Percentiles rank a stretch among this genome's conserved stretches.
phyloP scores from a whole-genome alignment of 192 early-diverging fungal genomes.

The Gigaspora rosea region DNA sequence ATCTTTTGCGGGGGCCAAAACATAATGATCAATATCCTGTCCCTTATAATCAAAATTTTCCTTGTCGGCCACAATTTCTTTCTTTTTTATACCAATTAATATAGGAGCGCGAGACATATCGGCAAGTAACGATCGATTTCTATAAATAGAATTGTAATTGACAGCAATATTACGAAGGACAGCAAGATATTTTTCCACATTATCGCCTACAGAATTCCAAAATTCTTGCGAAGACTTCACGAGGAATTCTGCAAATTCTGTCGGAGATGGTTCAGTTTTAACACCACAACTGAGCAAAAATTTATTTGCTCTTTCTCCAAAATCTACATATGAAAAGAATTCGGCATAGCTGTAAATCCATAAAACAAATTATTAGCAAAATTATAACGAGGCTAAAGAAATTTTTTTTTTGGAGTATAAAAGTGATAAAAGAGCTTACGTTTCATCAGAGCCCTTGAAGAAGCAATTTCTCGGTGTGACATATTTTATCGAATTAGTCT shows the following conservation, averaged over 20 bases:
- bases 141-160: slow-evolving; percentile 53
- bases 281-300: slow-evolving; percentile 87
- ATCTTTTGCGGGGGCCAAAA: slow-evolving; percentile 65
- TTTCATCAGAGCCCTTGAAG: background rate
- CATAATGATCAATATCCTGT: slow-evolving; percentile 62
- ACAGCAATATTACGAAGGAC: slow-evolving; percentile 74
- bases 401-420: slow-evolving; percentile 43
- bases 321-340: slow-evolving; percentile 66
- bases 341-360: slow-evolving; percentile 48
- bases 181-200: slow-evolving; percentile 64
- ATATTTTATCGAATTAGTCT: background rate
- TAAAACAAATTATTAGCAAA: too few species aligned
- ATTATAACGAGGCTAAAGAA: slow-evolving; percentile 45
- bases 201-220: slow-evolving; percentile 48
- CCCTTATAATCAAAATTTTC: slow-evolving; percentile 49
- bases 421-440: slow-evolving; percentile 33
- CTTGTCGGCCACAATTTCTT: slow-evolving; percentile 49
- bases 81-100: slow-evolving; percentile 73
- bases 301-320: slow-evolving; percentile 68
- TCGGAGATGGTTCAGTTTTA: slow-evolving; percentile 72
- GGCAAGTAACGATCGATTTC: slow-evolving; percentile 46
- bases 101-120: slow-evolving; percentile 65
- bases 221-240: slow-evolving; percentile 60
- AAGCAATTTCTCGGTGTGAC: slow-evolving; percentile 7
- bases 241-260: slow-evolving; percentile 69